Percentiles rank a stretch among this genome's conserved stretches.
Evolutionary conservation across 768 basidiomycete species (phyloP).

Genomic region (Termitomyces sp.): DNA sequence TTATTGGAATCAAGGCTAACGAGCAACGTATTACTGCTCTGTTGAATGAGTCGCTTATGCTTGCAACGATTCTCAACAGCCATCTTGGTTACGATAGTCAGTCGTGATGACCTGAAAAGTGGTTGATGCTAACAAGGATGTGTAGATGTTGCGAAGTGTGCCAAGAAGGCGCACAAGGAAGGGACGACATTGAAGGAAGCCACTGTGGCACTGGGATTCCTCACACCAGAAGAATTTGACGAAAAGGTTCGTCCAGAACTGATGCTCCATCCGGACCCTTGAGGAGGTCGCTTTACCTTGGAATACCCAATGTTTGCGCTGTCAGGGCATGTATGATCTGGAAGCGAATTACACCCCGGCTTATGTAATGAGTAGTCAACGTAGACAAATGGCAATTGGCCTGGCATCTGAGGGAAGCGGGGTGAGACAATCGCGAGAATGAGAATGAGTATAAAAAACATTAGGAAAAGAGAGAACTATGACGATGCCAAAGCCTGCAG

Average conservation of each 20-base stretch:
- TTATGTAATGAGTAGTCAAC: conserved; percentile 11
- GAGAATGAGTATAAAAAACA: conserved; percentile 14
- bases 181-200: conserved; percentile 96
- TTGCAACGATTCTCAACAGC: conserved; percentile 95
- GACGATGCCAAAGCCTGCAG: not conserved
- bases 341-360: conserved; percentile 3
- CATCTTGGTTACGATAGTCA: conserved; percentile 95
- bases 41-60: conserved; percentile 94
- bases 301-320: not conserved
- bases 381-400: conserved; percentile 1
- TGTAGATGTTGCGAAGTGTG: conserved; percentile 92
- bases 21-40: conserved; percentile 87
- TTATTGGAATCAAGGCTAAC: conserved; percentile 94
- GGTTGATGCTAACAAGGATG: conserved; percentile 11
- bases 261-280: conserved; percentile 65
- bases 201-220: conserved; percentile 78
- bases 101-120: conserved; percentile 23
- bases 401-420: not conserved
- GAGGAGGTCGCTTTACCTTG: conserved; percentile 16
- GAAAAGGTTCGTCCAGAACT: conserved; percentile 87
- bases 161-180: conserved; percentile 99
- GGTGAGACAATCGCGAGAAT: conserved; percentile 7
- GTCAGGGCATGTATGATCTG: conserved; percentile 2
- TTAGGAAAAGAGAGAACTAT: conserved; percentile 15
- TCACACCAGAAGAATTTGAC: conserved; percentile 91